Evolutionary conservation across 495 filamentous ascomycete species (phyloP).

Genomic region (Parathielavia appendiculata): DNA sequence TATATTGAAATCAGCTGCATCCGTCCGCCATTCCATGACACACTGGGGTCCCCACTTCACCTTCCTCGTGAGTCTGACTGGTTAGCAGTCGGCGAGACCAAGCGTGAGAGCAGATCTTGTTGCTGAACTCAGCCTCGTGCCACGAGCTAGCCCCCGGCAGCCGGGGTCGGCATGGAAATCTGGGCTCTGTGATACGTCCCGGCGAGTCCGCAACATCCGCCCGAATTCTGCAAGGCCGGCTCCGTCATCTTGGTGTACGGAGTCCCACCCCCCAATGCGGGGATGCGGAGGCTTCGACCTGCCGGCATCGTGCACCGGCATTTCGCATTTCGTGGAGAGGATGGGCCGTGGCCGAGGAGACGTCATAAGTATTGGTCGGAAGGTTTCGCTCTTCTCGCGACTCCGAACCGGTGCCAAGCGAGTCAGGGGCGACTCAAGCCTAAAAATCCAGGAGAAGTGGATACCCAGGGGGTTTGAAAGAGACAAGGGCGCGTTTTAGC

Average conservation of each 20-base stretch:
- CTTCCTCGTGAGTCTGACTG: neutral
- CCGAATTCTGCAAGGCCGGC: neutral
- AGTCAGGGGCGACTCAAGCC: constrained; percentile 6
- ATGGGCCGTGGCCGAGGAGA: constrained; percentile 4
- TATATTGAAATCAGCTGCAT: constrained; percentile 6
- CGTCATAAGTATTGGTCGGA: neutral
- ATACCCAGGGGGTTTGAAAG: neutral
- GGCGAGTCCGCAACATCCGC: constrained; percentile 3
- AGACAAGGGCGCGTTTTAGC: neutral
- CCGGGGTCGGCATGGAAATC: constrained; percentile 14
- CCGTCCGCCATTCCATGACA: neutral
- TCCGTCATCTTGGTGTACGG: constrained; percentile 21
- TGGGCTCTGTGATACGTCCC: constrained; percentile 8
- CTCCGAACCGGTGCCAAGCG: constrained; percentile 11
- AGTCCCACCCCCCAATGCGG: constrained; percentile 13
- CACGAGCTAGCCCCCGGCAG: neutral
- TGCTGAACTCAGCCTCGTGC: neutral
- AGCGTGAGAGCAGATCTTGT: neutral
- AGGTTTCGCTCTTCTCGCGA: constrained; percentile 22
- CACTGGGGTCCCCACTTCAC: no score
- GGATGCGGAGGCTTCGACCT: constrained; percentile 7
- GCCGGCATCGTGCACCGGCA: constrained; percentile 19
- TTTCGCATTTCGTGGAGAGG: constrained; percentile 3
- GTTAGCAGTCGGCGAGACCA: neutral
- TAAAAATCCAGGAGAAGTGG: neutral